phyloP scores from a whole-genome alignment of 1,139 yeast genomes.

The Pneumocystis canis region DNA sequence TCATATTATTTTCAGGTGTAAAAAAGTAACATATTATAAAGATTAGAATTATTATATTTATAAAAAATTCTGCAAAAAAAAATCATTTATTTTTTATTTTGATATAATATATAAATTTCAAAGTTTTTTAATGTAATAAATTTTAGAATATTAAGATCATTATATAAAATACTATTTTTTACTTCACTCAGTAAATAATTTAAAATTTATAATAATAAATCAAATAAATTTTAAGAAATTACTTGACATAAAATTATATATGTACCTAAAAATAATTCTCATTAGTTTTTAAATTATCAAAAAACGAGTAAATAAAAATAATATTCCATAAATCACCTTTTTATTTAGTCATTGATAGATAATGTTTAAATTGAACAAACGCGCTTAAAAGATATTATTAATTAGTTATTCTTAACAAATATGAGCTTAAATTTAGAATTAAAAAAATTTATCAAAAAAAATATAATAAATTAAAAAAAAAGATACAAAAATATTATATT shows the following conservation, averaged over 20 bases:
- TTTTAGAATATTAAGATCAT: constrained; percentile 88
- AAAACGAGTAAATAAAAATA: constrained; percentile 89
- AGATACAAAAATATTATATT: constrained; percentile 10
- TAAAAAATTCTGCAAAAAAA: constrained; percentile 93
- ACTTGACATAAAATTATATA: constrained; percentile 80
- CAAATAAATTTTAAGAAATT: not conserved
- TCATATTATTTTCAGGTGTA: constrained; percentile 96
- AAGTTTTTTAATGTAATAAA: constrained; percentile 94
- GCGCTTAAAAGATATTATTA: constrained; percentile 78
- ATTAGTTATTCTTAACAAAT: constrained; percentile 92
- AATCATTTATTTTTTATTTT: constrained; percentile 85
- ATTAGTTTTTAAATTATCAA: constrained; percentile 72
- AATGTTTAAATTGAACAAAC: constrained; percentile 71
- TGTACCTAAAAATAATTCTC: constrained; percentile 77
- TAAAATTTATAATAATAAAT: not conserved
- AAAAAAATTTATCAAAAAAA: not conserved
- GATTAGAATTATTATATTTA: constrained; percentile 88
- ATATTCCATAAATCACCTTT: constrained; percentile 81
- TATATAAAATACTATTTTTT: constrained; percentile 82
- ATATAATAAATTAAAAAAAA: not conserved
- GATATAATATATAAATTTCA: constrained; percentile 87
- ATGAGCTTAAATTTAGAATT: not conserved
- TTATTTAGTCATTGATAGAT: constrained; percentile 60
- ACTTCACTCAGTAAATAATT: not conserved
- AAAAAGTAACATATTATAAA: constrained; percentile 89